phyloP scores from a whole-genome alignment of 106 monocot species.

The Agapanthus africanus region DNA sequence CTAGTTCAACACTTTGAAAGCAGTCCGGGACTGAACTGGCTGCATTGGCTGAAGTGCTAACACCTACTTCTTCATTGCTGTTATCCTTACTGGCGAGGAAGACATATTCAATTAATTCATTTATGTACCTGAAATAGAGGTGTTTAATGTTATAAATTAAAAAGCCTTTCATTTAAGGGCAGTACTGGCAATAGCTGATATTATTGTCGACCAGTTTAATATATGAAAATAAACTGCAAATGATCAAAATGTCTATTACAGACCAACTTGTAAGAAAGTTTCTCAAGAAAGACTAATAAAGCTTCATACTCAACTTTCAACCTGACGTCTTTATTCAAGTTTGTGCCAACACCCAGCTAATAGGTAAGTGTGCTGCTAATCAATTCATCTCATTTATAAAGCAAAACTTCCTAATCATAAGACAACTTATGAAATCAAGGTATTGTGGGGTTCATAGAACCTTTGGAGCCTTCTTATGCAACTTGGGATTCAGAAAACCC shows the following conservation, averaged over 20 bases:
- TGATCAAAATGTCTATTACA: neutral
- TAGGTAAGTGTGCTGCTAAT: no score
- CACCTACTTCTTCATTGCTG: constrained; percentile 9
- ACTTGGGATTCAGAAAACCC: no score
- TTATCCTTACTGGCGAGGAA: constrained; percentile 45
- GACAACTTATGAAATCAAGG: no score
- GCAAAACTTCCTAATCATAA: no score
- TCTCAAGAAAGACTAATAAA: no score
- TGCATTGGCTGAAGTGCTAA: constrained; percentile 1
- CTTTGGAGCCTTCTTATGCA: no score
- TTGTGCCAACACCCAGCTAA: no score
- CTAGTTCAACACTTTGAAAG: neutral
- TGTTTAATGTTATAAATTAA: no score
- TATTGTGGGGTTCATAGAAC: no score
- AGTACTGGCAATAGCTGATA: neutral
- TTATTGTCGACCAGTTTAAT: neutral
- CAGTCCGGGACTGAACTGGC: constrained; percentile 1
- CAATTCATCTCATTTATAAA: no score
- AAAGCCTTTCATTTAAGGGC: neutral
- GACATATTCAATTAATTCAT: constrained; percentile 81
- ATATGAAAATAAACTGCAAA: neutral
- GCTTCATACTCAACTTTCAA: no score
- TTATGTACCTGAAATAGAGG: constrained; percentile 80
- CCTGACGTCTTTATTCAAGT: no score
- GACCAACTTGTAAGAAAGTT: neutral